Percentiles rank a stretch among this genome's conserved stretches.
These are phyloP conservation scores for Pseudohyphozyma bogoriensis DNA, from an alignment of 768 basidiomycete species.

Conservation along the genomic window DNA sequence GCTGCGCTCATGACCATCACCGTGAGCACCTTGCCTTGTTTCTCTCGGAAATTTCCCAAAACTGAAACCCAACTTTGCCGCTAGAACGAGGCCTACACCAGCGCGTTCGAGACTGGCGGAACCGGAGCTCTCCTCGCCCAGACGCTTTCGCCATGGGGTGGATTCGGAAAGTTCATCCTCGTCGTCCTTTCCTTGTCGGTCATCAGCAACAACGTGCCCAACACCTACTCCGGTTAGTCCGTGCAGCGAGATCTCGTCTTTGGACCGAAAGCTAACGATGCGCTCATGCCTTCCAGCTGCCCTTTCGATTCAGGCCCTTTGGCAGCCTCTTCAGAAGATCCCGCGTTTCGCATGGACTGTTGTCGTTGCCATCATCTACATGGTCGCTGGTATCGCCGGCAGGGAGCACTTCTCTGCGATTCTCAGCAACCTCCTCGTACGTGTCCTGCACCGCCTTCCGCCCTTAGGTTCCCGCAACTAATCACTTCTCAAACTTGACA, in stretches of 20 bases:
- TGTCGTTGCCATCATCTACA: constrained; percentile 41
- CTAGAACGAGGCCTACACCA: constrained; percentile 36
- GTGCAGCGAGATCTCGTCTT: background rate
- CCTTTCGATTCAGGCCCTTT: constrained; percentile 44
- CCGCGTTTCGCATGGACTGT: constrained; percentile 39
- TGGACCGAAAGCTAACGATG: constrained; percentile 5
- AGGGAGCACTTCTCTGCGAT: constrained; percentile 43
- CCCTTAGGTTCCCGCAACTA: constrained; percentile 32
- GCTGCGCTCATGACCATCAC: constrained; percentile 13
- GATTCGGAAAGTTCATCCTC: constrained; percentile 45
- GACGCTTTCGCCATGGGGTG: constrained; percentile 44
- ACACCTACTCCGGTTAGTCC: background rate
- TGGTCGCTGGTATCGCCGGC: constrained; percentile 45
- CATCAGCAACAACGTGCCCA: constrained; percentile 41
- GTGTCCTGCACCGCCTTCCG: background rate
- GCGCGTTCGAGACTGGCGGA: constrained; percentile 41
- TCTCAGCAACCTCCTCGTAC: constrained; percentile 38
- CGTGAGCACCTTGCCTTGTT: constrained; percentile 40
- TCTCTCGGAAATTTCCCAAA: constrained; percentile 42
- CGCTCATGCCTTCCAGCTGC: constrained; percentile 34
- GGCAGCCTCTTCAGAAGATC: constrained; percentile 42
- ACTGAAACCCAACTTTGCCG: constrained; percentile 24
- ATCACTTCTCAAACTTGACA: constrained; percentile 22
- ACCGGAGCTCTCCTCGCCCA: constrained; percentile 45
- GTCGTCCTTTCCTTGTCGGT: constrained; percentile 41